phyloP scores from a whole-genome alignment of 75 land plant genomes.

The Gnetum montanum region DNA sequence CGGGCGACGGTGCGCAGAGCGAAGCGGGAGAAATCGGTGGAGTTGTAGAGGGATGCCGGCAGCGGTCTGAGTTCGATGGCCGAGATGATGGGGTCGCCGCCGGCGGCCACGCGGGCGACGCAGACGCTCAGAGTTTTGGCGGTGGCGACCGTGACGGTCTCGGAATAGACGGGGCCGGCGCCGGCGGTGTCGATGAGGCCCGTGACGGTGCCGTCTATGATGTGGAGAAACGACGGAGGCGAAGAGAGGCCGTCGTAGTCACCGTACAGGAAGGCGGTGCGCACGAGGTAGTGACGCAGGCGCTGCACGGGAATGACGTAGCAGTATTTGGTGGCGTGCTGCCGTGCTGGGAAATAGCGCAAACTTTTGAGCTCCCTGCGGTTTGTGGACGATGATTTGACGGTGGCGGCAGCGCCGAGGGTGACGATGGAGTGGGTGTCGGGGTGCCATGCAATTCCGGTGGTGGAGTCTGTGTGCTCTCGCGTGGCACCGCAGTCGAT shows the following conservation, averaged over 20 bases:
- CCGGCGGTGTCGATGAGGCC: slow-evolving; percentile 33
- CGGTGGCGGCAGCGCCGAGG: no score
- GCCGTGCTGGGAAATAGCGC: slow-evolving; percentile 39
- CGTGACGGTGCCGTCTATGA: slow-evolving; percentile 51
- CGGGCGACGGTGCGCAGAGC: slow-evolving; percentile 36
- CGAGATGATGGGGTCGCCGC: slow-evolving; percentile 51
- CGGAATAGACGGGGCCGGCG: slow-evolving; percentile 26
- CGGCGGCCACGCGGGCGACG: slow-evolving; percentile 25
- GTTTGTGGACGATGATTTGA: not conserved
- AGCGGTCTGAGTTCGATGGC: slow-evolving; percentile 31
- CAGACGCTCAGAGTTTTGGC: slow-evolving; percentile 53
- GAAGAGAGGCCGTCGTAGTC: slow-evolving; percentile 35
- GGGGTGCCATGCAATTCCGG: slow-evolving; percentile 21
- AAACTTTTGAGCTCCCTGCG: slow-evolving; percentile 28
- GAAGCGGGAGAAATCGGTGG: slow-evolving; percentile 33
- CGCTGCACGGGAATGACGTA: slow-evolving; percentile 36
- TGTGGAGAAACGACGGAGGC: slow-evolving; percentile 62
- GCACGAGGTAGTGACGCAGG: slow-evolving; percentile 31
- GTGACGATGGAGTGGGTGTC: slow-evolving; percentile 30
- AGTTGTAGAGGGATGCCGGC: slow-evolving; percentile 37
- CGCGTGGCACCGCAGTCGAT: slow-evolving; percentile 40
- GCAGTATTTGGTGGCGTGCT: slow-evolving; percentile 43
- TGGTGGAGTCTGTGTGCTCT: not conserved
- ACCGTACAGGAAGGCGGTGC: slow-evolving; percentile 57
- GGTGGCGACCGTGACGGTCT: slow-evolving; percentile 27